Percentiles rank a stretch among this genome's conserved stretches.
Evolutionary conservation across 345 rosid species (phyloP).

Genomic region (Salix dunnii): DNA sequence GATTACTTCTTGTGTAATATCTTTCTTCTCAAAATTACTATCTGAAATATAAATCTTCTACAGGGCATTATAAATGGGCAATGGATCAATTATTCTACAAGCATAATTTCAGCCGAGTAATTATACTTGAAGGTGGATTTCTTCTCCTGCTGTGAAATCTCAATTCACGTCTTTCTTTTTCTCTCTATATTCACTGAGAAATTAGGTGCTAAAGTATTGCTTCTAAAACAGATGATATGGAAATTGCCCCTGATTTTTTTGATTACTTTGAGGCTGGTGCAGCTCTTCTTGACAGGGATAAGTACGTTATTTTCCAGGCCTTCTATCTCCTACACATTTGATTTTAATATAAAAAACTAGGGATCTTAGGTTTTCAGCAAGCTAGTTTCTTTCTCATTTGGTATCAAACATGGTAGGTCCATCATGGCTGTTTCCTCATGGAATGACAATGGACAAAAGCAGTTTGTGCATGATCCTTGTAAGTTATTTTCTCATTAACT

Average conservation of each 20-base stretch:
- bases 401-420: conserved; percentile 50
- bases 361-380: neutral
- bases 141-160: neutral
- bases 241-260: conserved; percentile 92
- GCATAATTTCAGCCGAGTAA: conserved; percentile 72
- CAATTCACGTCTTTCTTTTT: neutral
- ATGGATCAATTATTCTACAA: conserved; percentile 80
- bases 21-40: conserved; percentile 17
- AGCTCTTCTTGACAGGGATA: conserved; percentile 82
- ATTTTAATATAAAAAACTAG: neutral
- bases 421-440: conserved; percentile 99
- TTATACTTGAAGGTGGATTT: conserved; percentile 85
- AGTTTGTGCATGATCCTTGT: conserved; percentile 93
- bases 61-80: conserved; percentile 97
- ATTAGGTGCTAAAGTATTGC: conserved; percentile 14
- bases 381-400: conserved; percentile 2
- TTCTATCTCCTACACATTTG: conserved; percentile 3
- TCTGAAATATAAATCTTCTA: conserved; percentile 13
- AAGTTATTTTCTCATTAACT: conserved; percentile 29
- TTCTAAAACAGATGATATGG: conserved; percentile 91
- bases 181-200: neutral
- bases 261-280: conserved; percentile 96
- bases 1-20: conserved; percentile 14
- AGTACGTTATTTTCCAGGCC: conserved; percentile 43
- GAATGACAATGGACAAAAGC: conserved; percentile 99